Conservation (phyloP, 1,139 yeast genomes). For the Nadsonia starkeyi-henricii region DNA sequence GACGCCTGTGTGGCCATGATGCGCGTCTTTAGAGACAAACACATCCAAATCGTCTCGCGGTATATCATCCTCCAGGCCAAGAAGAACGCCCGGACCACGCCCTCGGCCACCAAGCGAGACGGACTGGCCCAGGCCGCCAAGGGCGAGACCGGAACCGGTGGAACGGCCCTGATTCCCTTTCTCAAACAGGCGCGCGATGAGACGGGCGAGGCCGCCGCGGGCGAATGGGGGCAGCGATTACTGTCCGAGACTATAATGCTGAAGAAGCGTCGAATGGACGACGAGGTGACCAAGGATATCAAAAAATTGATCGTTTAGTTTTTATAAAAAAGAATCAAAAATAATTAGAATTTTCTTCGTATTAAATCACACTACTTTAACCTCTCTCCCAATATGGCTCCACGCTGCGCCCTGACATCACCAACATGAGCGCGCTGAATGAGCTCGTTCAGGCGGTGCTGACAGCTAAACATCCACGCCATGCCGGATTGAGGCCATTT, state of each 20-base stretch:
- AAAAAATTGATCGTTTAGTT: too few relatives aligned
- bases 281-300: too few relatives aligned
- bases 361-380: too few relatives aligned
- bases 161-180: slow-evolving; percentile 82
- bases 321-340: too few relatives aligned
- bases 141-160: slow-evolving; percentile 77
- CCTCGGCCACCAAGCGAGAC: slow-evolving; percentile 18
- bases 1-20: slow-evolving; percentile 88
- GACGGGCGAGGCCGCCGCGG: slow-evolving; percentile 79
- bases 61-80: slow-evolving; percentile 66
- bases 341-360: too few relatives aligned
- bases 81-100: slow-evolving; percentile 14
- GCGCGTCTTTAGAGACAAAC: slow-evolving; percentile 80
- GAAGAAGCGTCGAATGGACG: background rate
- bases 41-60: slow-evolving; percentile 81
- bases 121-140: slow-evolving; percentile 27
- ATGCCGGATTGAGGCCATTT: too few relatives aligned
- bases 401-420: too few relatives aligned
- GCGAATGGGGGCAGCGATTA: slow-evolving; percentile 72
- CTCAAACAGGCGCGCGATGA: slow-evolving; percentile 92
- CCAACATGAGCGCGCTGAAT: too few relatives aligned
- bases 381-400: too few relatives aligned
- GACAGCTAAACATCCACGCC: too few relatives aligned
- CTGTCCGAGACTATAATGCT: slow-evolving; percentile 32
- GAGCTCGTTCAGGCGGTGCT: too few relatives aligned